These are phyloP conservation scores for Dictyostelium citrinum DNA, from an alignment of 78 protist species.

Conservation along the genomic window DNA sequence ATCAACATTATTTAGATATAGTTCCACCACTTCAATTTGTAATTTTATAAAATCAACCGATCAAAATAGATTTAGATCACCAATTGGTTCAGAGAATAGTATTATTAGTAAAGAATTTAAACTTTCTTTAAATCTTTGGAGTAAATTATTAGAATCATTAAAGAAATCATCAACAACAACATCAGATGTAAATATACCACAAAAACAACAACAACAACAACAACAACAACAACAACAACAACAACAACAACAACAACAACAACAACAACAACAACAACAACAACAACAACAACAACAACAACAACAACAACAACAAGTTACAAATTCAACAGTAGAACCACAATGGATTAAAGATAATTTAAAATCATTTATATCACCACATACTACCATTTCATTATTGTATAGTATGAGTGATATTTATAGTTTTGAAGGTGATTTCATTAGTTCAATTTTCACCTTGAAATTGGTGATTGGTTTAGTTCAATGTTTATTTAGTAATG, in stretches of 20 bases:
- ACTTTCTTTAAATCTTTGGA: constrained; percentile 23
- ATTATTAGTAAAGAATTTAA: constrained; percentile 15
- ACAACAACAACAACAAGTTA: neutral
- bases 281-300: neutral
- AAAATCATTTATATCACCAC: constrained; percentile 39
- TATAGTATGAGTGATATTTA: constrained; percentile 35
- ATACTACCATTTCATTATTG: neutral
- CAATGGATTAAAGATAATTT: neutral
- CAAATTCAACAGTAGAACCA: neutral
- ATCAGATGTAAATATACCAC: too few species aligned
- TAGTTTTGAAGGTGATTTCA: constrained; percentile 53
- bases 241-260: neutral
- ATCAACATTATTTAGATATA: neutral
- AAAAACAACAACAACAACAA: neutral
- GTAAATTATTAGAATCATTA: constrained; percentile 9
- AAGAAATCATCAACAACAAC: neutral
- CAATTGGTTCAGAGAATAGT: neutral
- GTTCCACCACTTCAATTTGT: neutral
- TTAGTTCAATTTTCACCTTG: constrained; percentile 21
- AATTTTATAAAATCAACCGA: neutral
- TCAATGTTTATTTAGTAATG: constrained; percentile 1
- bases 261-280: neutral
- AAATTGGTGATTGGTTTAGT: constrained; percentile 11
- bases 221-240: neutral
- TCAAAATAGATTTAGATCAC: constrained; percentile 32